Evolutionary conservation across 768 basidiomycete genomes (phyloP).

Genomic region (Suillus luteus): DNA sequence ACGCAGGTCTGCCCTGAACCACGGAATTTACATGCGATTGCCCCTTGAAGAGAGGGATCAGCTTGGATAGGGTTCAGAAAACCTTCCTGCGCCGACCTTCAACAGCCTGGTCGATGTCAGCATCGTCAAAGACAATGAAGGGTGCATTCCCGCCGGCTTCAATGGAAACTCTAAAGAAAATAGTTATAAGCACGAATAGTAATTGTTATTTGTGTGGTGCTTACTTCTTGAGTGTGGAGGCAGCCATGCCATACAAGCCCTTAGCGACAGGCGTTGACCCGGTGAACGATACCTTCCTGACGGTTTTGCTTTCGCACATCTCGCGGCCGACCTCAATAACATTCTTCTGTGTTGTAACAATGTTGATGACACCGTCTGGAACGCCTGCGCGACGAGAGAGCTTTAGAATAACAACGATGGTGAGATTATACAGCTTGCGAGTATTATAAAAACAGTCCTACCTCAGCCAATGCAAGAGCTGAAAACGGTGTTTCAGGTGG

Average conservation of each 20-base stretch:
- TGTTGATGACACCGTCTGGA: conserved; percentile 93
- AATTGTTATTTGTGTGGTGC: conserved; percentile 19
- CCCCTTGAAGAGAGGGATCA: conserved; percentile 43
- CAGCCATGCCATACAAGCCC: conserved; percentile 67
- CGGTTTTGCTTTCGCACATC: conserved; percentile 83
- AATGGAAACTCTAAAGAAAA: conserved; percentile 53
- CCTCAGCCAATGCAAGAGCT: conserved; percentile 88
- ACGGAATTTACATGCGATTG: conserved; percentile 79
- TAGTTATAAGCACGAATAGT: conserved; percentile 9
- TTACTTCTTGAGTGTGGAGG: conserved; percentile 82
- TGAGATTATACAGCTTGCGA: not conserved
- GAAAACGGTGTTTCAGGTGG: conserved; percentile 95
- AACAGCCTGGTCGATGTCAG: conserved; percentile 90
- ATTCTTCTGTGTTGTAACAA: conserved; percentile 86
- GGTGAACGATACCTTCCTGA: conserved; percentile 92
- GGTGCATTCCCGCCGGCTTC: conserved; percentile 96
- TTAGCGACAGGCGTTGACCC: conserved; percentile 85
- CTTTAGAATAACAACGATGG: conserved; percentile 37
- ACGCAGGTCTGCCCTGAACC: conserved; percentile 82
- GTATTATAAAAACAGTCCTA: conserved; percentile 29
- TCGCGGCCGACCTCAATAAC: conserved; percentile 89
- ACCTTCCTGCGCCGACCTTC: conserved; percentile 49
- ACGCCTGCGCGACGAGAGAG: conserved; percentile 87
- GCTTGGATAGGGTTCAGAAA: conserved; percentile 12
- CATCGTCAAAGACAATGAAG: conserved; percentile 97